Base-by-base conservation (phyloP, 805 yeast species). In the Myxozyma neglecta region DNA sequence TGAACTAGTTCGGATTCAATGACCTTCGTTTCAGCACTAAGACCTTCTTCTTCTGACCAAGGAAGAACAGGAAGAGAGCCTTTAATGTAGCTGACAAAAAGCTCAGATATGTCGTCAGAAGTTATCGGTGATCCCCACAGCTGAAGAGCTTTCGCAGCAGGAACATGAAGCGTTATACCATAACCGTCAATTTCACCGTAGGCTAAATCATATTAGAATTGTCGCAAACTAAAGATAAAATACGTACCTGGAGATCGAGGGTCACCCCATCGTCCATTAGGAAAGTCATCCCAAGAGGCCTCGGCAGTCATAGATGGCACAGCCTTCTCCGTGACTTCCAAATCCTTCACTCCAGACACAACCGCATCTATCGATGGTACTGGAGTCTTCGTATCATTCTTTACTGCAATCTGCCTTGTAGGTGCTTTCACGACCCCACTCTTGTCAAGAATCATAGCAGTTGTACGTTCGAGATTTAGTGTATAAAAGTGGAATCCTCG, bases 221-320 rank as follows among this genome's bases (percentile, higher is more conserved):
- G 24, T 11, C 18, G 16, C 9, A 8, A 24, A 29, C 13, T 36
- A 14, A n/a, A 43, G 20, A 40, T 6, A n/a, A n/a, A 9, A 3
- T 13, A 97, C 76, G 88, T 92, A 1, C 98, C 98, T 4, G 99
- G 99, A 47, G 98, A 94, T 62, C 96, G 81, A 2, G 97, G 89
- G 74, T 94, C 97, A 70, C 99, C 99, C 92, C 97, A 94, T 77
- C 99, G 82, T 63, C 99, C 99, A 75, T 93, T 94, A 55, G 99
- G 99, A 72, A 93, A 94, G 75, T 94, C 99, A 76, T 94, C 99
- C 91, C 99, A 94, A 34, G 68, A 44, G 8, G 68, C 63, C 29
- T 63, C 67, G 11, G 61, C 20, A 7, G 66, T 48, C 58, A 51
- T 52, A 6, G 61, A 63, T 14, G 58, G 61, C 10, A 42, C 59